Evolutionary conservation across 768 basidiomycete genomes (phyloP), one percentile per base, ranked within the genome.

Genomic region (Coprinopsis strossmayeri): DNA sequence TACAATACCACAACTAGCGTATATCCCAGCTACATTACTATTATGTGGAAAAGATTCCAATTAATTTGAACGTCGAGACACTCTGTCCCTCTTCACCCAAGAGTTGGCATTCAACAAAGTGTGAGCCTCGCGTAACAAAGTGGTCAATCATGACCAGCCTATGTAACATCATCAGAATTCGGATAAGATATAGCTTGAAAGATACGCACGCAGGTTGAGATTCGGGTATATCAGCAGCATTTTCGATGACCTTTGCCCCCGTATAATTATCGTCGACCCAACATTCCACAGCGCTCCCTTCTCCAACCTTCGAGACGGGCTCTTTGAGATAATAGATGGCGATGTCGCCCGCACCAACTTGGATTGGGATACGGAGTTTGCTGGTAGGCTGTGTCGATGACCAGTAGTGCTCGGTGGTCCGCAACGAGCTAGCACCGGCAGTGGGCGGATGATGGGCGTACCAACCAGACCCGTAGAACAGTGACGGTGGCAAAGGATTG

Each of bases 201-300:
- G 48, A 24, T 59, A 77, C 87, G 56, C 63, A 91, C 91, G 77
- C 74, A 25, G 91, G 77, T 45, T 73, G 77, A 0, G 79, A 65
- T 48, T 81, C 79, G 2, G 66, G 70, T 4, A 83, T 69, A 49
- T 86, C 79, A 2, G 74, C 89, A 1, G 79, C 80, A 59, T 97
- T 94, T 63, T 82, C 79, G 49, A 97, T 73, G 34, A 82, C 74
- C 52, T 79, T 79, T 24, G 81, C 84, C 3, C 96, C 95, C 0
- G 58, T 66, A 54, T 82, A 79, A 61, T 99, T 99, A 64, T 99
- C 94, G 64, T 99, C 96, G 26, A 99, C 96, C 95, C 95, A 98
- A 63, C 96, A 98, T 58, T 88, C 80, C 2, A 94, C 72, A 45
- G 77, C 74, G 56, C 83, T 82, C 26, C 89, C 85, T 51, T 78